Conservation (phyloP, 2,329 filamentous ascomycete species). For the Stachybotrys elegans region DNA sequence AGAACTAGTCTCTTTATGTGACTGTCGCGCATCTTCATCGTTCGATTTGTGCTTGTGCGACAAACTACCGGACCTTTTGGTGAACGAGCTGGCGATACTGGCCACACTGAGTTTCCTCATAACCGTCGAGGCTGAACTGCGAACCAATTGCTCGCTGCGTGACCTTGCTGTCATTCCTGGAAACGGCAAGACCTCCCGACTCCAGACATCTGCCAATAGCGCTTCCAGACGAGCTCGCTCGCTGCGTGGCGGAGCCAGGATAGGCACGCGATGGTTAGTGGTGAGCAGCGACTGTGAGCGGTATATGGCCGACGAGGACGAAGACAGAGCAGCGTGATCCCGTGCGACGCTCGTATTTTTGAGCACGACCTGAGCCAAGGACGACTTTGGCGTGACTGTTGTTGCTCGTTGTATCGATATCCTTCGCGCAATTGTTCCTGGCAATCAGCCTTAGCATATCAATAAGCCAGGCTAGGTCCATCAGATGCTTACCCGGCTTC, state of each 20-base stretch:
- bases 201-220: slow-evolving; percentile 76
- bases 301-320: slow-evolving; percentile 53
- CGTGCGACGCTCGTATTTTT: slow-evolving; percentile 75
- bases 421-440: slow-evolving; percentile 58
- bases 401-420: slow-evolving; percentile 77
- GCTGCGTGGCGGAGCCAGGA: slow-evolving; percentile 67
- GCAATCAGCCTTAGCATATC: too few relatives aligned
- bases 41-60: slow-evolving; percentile 16
- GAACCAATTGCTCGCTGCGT: slow-evolving; percentile 65
- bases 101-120: slow-evolving; percentile 85
- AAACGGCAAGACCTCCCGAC: slow-evolving; percentile 71
- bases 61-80: slow-evolving; percentile 61
- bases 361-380: slow-evolving; percentile 72
- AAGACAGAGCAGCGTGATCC: slow-evolving; percentile 38
- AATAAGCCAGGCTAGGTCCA: background rate
- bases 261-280: slow-evolving; percentile 59
- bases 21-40: slow-evolving; percentile 1
- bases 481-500: slow-evolving; percentile 50
- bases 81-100: slow-evolving; percentile 72
- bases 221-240: slow-evolving; percentile 75
- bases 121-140: slow-evolving; percentile 75
- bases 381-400: slow-evolving; percentile 64
- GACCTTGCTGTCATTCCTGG: slow-evolving; percentile 69
- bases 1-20: background rate
- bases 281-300: slow-evolving; percentile 76